Conservation (phyloP, 2,329 filamentous ascomycete genomes). For the Fusarium scirpi region DNA sequence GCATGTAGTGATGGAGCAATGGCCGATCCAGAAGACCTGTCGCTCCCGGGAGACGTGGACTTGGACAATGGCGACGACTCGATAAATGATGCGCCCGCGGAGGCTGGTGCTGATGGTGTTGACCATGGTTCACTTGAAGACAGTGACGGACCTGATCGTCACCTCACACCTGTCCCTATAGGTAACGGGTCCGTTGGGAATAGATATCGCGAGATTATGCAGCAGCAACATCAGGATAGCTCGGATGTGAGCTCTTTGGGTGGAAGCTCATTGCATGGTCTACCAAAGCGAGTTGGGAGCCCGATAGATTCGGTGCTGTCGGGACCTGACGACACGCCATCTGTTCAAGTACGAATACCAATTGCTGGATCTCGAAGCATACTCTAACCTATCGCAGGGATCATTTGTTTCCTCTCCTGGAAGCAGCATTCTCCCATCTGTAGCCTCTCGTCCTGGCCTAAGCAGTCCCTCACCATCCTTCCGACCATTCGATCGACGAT, state of each 20-base stretch:
- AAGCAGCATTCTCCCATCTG: constrained; percentile 78
- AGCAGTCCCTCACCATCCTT: constrained; percentile 83
- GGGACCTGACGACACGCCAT: constrained; percentile 85
- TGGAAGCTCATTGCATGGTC: constrained; percentile 59
- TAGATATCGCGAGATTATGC: constrained; percentile 60
- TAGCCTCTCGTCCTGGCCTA: constrained; percentile 73
- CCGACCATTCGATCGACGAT: constrained; percentile 92
- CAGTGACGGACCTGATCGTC: constrained; percentile 29
- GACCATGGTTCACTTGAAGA: constrained; percentile 37
- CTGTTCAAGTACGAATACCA: constrained; percentile 74
- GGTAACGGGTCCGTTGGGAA: constrained; percentile 50
- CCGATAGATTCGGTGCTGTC: constrained; percentile 77
- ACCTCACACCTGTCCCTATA: constrained; percentile 36
- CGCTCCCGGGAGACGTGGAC: constrained; percentile 54
- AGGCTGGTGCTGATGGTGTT: constrained; percentile 36
- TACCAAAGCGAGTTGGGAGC: constrained; percentile 70
- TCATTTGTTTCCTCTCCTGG: constrained; percentile 74
- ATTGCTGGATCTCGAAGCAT: neutral
- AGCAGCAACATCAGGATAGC: constrained; percentile 57
- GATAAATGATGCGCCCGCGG: constrained; percentile 41
- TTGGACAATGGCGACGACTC: constrained; percentile 60
- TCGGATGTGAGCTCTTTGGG: constrained; percentile 67
- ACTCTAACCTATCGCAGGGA: constrained; percentile 60
- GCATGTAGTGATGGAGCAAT: constrained; percentile 59
- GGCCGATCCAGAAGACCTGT: constrained; percentile 62